A percentile compares a stretch with the other conserved stretches of the same genome.
phyloP scores from a whole-genome alignment of 2,329 filamentous ascomycete genomes.

The Xylaria multiplex region DNA sequence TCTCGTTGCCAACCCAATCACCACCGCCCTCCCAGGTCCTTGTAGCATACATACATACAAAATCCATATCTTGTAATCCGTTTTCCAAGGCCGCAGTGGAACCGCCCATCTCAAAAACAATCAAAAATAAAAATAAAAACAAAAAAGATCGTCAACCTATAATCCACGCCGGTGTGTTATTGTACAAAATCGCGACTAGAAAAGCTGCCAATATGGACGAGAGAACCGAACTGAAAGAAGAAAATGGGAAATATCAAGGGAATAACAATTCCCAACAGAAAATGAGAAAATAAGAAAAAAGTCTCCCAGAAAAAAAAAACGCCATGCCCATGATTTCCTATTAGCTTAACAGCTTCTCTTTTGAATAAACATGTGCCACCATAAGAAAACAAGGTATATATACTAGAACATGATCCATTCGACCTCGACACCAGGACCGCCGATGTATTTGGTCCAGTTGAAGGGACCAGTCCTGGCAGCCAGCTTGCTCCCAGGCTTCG shows the following conservation, averaged over 20 bases:
- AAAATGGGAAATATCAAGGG: constrained; percentile 19
- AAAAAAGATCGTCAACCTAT: constrained; percentile 29
- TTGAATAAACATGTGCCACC: constrained; percentile 26
- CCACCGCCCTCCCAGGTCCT: constrained; percentile 15
- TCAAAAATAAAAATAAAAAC: too few species aligned
- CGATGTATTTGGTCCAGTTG: constrained; percentile 68
- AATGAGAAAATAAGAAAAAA: not conserved
- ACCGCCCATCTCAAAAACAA: constrained; percentile 26
- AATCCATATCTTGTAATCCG: constrained; percentile 32
- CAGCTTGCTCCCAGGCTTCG: constrained; percentile 50
- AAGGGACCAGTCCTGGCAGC: constrained; percentile 61
- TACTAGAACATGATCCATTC: constrained; percentile 74
- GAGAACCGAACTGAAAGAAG: constrained; percentile 15
- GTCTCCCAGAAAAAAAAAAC: constrained; percentile 21
- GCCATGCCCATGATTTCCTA: constrained; percentile 31
- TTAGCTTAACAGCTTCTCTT: constrained; percentile 31
- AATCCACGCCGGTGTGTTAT: constrained; percentile 34
- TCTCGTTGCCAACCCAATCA: constrained; percentile 23
- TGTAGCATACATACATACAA: constrained; percentile 31
- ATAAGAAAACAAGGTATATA: constrained; percentile 7
- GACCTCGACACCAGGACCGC: constrained; percentile 65
- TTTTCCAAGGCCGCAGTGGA: constrained; percentile 25
- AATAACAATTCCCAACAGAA: constrained; percentile 3
- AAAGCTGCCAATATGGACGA: constrained; percentile 20
- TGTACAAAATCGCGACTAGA: constrained; percentile 33